Base-by-base conservation (phyloP, 2,329 filamentous ascomycete species). In the Trichoderma sp. region DNA sequence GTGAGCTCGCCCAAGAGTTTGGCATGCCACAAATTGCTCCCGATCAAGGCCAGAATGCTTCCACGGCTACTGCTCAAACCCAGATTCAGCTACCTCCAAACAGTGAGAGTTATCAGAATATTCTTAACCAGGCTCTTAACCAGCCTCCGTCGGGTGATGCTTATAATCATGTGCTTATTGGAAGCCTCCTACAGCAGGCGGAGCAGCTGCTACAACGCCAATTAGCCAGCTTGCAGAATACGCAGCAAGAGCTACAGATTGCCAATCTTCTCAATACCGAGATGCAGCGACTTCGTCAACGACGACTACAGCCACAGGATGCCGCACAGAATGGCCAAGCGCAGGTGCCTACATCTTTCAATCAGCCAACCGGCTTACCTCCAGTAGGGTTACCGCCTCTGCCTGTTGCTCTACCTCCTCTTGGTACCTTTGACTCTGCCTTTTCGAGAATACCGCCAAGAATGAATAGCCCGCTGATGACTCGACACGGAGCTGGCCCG, bases 191-290 rank as follows among this genome's bases (percentile, higher is more conserved):
- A 41, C 86, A 89, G 41, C 89, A 92, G 56, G 88, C 94, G 16
- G 92, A 95, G 78, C 89, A 92, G 73, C 90, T 93, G 72, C 87
- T 97, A 29, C 87, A 92, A 78, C 89, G 91, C 74, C 93, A 95
- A 80, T 87, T 94, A 41, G 87, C 89, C 64, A 85, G 85, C 59
- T 85, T 96, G 21, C 89, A 92, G 63, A 81, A 89, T 41, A 90
- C 91, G 18, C 89, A 93, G 68, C 89, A 92, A 41, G 93, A 97
- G 81, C 82, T 95, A 5, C 88, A 91, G 65, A 85, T 90, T n/a
- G 85, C 95, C n/a, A 89, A 92, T 71, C 85, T 91, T 18, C 86
- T 97, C 76, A 89, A 93, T 76, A 84, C 85, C 24, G 94, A 97
- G 81, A 83, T 97, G 67, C 86, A 89, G 41, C 89, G 92, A 76